Conservation (phyloP, 169 alveolate genomes). For the Eimeria falciformis region DNA sequence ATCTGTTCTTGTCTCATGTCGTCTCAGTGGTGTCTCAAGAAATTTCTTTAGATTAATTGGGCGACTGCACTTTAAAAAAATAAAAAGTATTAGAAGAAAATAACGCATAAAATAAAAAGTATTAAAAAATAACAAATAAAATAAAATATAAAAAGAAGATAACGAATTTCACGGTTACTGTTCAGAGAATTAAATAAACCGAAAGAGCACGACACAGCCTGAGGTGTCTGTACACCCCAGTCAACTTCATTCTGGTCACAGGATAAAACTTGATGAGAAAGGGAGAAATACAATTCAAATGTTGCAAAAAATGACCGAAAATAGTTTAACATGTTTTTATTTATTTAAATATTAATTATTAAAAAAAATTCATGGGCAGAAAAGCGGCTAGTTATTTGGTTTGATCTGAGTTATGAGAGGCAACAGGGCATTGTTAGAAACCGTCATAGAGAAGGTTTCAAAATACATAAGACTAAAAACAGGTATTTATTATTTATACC, state of each 20-base stretch:
- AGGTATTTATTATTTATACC: background rate
- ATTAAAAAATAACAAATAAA: too few relatives aligned
- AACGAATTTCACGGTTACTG: background rate
- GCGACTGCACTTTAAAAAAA: too few relatives aligned
- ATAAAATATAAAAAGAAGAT: background rate
- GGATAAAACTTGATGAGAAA: background rate
- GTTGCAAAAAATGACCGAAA: background rate
- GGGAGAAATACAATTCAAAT: background rate
- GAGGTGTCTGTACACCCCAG: background rate
- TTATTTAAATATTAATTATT: too few relatives aligned
- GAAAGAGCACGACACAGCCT: background rate
- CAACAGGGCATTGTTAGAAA: too few relatives aligned
- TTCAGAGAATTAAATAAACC: background rate
- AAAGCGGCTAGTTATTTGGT: too few relatives aligned
- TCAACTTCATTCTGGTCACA: background rate
- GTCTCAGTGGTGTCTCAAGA: too few relatives aligned
- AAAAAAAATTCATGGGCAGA: background rate
- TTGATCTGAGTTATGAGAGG: too few relatives aligned
- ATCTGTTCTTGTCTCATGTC: too few relatives aligned
- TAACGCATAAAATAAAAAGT: background rate
- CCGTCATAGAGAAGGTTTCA: too few relatives aligned
- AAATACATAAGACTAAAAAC: background rate
- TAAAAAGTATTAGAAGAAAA: too few relatives aligned
- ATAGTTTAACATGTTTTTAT: background rate
- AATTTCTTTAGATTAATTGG: too few relatives aligned